Conservation (phyloP, 31 red algal species). For the Porphyra umbilicalis region DNA sequence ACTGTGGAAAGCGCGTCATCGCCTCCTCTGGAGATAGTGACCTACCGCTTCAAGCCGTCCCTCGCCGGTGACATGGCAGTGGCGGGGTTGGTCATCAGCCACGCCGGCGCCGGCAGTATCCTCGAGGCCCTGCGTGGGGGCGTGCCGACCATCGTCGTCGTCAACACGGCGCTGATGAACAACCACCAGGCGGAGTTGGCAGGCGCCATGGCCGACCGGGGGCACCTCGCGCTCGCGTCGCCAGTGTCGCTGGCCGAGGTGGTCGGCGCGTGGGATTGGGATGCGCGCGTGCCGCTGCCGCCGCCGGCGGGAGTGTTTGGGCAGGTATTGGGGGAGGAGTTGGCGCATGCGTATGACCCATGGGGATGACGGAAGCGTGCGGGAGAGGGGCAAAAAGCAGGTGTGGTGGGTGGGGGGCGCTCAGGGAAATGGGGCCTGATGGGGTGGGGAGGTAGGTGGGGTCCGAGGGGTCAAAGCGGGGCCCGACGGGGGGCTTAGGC, state of each 20-base stretch:
- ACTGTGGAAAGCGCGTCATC: not conserved
- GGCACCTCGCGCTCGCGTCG: conserved; percentile 14
- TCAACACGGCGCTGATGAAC: conserved; percentile 70
- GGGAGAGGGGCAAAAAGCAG: not conserved
- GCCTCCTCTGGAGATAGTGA: not conserved
- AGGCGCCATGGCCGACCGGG: conserved; percentile 7
- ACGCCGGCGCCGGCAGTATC: conserved; percentile 74
- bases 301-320: not conserved
- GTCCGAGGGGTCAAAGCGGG: too few species aligned
- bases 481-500: too few species aligned
- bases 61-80: conserved; percentile 5
- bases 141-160: conserved; percentile 52
- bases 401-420: not conserved
- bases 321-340: not conserved
- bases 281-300: not conserved
- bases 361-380: not conserved
- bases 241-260: conserved; percentile 2
- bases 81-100: conserved; percentile 56
- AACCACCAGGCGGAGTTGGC: conserved; percentile 82
- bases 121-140: conserved; percentile 43
- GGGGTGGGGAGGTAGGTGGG: not conserved
- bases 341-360: not conserved
- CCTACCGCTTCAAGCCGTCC: conserved; percentile 22
- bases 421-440: not conserved
- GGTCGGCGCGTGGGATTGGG: not conserved